phyloP scores from a whole-genome alignment of 768 basidiomycete species.

The Leccinum pellstonianum region DNA sequence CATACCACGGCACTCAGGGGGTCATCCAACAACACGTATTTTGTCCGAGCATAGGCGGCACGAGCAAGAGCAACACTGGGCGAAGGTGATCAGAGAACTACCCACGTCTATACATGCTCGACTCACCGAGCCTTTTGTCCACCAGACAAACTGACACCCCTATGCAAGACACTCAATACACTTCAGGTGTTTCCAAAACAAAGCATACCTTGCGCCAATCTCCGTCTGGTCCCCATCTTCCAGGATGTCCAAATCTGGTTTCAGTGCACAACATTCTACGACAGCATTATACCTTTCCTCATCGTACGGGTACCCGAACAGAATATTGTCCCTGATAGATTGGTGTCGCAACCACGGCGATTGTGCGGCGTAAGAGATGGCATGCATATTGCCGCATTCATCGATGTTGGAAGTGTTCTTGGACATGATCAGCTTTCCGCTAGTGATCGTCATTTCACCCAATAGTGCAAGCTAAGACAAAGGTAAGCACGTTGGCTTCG shows the following conservation, averaged over 20 bases:
- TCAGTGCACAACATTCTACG: constrained; percentile 81
- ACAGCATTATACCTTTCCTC: constrained; percentile 73
- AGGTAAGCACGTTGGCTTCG: not conserved
- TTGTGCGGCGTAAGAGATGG: constrained; percentile 73
- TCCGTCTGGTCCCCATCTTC: constrained; percentile 87
- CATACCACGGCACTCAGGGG: constrained; percentile 79
- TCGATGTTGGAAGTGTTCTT: constrained; percentile 55
- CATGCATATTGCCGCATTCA: constrained; percentile 55
- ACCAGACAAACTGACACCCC: constrained; percentile 74
- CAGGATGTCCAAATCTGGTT: constrained; percentile 75
- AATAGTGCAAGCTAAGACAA: constrained; percentile 32
- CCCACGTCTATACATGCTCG: not conserved
- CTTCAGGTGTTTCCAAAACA: not conserved
- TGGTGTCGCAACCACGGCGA: constrained; percentile 69
- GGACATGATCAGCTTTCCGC: constrained; percentile 41
- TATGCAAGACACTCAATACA: constrained; percentile 18
- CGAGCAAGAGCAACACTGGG: constrained; percentile 77
- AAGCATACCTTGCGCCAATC: constrained; percentile 63
- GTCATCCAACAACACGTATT: constrained; percentile 76
- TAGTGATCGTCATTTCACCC: constrained; percentile 39
- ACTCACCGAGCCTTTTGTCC: constrained; percentile 77
- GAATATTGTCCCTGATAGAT: constrained; percentile 77
- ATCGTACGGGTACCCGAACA: constrained; percentile 70
- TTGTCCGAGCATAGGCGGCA: constrained; percentile 72
- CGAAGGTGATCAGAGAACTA: constrained; percentile 3